These are phyloP conservation scores for Xerocomus potaroensis DNA, from an alignment of 768 basidiomycete genomes.

Conservation along the genomic window DNA sequence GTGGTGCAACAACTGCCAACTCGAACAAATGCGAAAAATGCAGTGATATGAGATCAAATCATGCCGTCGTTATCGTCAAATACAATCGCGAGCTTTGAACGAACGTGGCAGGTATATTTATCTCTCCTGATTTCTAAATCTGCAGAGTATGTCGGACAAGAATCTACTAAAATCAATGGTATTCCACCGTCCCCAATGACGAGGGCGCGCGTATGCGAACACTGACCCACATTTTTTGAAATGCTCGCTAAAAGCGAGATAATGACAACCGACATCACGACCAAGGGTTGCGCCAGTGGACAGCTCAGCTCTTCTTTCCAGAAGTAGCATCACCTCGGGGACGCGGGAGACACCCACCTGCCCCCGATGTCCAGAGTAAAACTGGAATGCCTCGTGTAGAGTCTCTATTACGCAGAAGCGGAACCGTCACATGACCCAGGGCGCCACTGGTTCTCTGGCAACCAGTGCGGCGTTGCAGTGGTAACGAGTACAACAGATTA, in stretches of 20 bases:
- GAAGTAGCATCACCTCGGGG: conserved; percentile 29
- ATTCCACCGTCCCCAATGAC: not conserved
- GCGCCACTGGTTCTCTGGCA: conserved; percentile 6
- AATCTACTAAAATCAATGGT: not conserved
- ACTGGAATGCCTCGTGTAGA: conserved; percentile 16
- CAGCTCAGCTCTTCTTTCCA: conserved; percentile 14
- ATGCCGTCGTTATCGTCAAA: conserved; percentile 26
- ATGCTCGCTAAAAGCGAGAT: not conserved
- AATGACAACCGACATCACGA: conserved; percentile 4
- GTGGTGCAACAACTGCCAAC: conserved; percentile 5
- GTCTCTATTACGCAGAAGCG: conserved; percentile 12
- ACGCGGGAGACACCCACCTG: conserved; percentile 23
- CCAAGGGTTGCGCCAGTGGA: conserved; percentile 12
- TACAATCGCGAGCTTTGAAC: conserved; percentile 6
- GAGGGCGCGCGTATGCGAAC: too few species aligned
- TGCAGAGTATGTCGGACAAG: conserved; percentile 2
- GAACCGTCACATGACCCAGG: conserved; percentile 9
- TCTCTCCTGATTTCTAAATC: conserved; percentile 17
- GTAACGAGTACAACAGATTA: conserved; percentile 15
- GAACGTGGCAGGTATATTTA: conserved; percentile 2
- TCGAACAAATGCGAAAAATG: too few species aligned
- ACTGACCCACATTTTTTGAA: not conserved
- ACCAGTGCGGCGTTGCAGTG: conserved; percentile 16
- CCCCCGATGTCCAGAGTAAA: conserved; percentile 15
- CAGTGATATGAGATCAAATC: too few species aligned